A percentile compares a stretch with the other conserved stretches of the same genome.
Conservation (phyloP, 75 land plant genomes). For the Selaginella moellendorffii region DNA sequence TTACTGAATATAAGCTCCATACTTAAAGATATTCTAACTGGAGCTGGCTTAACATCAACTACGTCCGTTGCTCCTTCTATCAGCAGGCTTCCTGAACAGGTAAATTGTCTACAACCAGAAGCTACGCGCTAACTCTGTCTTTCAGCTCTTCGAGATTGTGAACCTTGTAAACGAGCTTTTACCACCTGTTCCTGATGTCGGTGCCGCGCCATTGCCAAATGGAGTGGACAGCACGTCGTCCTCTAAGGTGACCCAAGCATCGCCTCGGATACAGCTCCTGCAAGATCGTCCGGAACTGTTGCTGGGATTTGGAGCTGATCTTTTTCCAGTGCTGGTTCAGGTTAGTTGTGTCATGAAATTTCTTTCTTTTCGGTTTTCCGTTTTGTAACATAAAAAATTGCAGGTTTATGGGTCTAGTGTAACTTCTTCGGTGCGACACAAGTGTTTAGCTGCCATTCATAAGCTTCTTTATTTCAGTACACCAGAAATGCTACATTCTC, state of each 20-base stretch:
- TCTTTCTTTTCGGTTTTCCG: too few species aligned
- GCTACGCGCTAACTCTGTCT: too few species aligned
- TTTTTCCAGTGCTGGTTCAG: constrained; percentile 86
- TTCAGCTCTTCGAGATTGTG: constrained; percentile 89
- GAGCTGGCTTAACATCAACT: constrained; percentile 54
- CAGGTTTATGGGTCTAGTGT: constrained; percentile 94
- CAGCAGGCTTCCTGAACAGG: constrained; percentile 81
- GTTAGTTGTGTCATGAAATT: too few species aligned
- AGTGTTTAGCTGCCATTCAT: constrained; percentile 75
- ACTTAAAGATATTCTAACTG: constrained; percentile 76
- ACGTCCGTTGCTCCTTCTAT: constrained; percentile 61
- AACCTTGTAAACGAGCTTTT: constrained; percentile 89
- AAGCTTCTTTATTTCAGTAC: constrained; percentile 77
- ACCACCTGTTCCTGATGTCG: constrained; percentile 61
- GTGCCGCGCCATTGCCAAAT: constrained; percentile 35
- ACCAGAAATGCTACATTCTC: constrained; percentile 61
- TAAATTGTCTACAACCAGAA: constrained; percentile 8
- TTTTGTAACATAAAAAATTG: too few species aligned
- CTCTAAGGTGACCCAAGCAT: constrained; percentile 16
- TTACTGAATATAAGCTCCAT: constrained; percentile 65
- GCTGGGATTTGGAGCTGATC: constrained; percentile 69
- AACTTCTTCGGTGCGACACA: constrained; percentile 73
- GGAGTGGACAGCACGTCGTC: not conserved
- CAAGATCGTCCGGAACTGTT: constrained; percentile 82
- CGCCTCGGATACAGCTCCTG: constrained; percentile 56